Base-by-base conservation (phyloP, 352 stramenopile genomes). In the Globisporangium okanoganense region DNA sequence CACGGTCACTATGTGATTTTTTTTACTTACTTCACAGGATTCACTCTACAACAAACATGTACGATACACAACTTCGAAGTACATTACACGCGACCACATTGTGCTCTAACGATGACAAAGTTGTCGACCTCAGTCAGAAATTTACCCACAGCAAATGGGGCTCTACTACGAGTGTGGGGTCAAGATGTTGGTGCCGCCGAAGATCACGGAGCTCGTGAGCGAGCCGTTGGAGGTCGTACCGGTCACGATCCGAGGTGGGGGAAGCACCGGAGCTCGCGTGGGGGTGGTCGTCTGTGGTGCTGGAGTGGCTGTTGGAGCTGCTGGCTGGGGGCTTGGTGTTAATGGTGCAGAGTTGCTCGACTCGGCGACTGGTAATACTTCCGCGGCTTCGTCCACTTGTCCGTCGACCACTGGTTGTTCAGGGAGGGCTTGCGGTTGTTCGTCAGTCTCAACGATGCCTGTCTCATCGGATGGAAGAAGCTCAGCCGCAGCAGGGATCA, bases 121-220 rank as follows among this genome's bases (percentile, higher is more conserved):
- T n/a, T n/a, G n/a, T n/a, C n/a, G n/a, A n/a, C n/a, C 40, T 20
- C 40, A 45, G 1, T 9, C 40, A 45, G 4, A 22, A 12, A 45
- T 16, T 22, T 18, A 3, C 16, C 20, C 16, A 18, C 40, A 45
- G 40, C 40, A 45, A 14, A 45, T 12, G 9, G 16, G 40, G 18
- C 40, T 45, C 40, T 45, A 33, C 49, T 43, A 58, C 35, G 52
- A 44, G 36, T 58, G 52, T 14, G 52, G 52, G 12, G 52, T 58
- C 20, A 13, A 22, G 52, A 58, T 48, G 52, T 58, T 58, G 35
- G 33, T 33, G 16, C 33, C 52, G 36, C 22, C 48, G 52, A 58
- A 58, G 35, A 58, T 58, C 20, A 58, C 35, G 31, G 52, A 48
- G 52, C 52, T 58, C 52, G 52, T 58, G 33, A 47, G 36, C 18